Base-by-base conservation (phyloP, 176 grass and related monocot genomes). In the Oryza coarctata region DNA sequence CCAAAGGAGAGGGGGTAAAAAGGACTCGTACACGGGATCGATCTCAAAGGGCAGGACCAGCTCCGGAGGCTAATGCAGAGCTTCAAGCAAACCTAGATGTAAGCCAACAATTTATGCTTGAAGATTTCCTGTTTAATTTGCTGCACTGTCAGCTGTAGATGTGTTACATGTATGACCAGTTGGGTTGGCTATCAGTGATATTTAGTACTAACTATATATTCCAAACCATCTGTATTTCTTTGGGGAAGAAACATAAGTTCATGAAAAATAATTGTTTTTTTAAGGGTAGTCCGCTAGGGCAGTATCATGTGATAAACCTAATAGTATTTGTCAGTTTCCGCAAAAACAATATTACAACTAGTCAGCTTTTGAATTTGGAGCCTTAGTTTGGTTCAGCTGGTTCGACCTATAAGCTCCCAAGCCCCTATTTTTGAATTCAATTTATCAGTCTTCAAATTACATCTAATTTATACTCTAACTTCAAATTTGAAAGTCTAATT, bases 31-130 rank as follows among this genome's bases (percentile, higher is more conserved):
- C 57, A 7, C 33, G 66, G 26, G 87, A 89, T 81, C 65, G 65
- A 72, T 80, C 87, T 44, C 83, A 80, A 20, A 71, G 78, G 78
- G 39, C 82, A 71, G 87, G 63, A 70, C 87, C 83, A 33, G 83
- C 74, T 33, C 83, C 83, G 45, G 82, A 82, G 68, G 87, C 87
- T 73, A 89, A 86, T 45, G 87, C 83, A 77, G 87, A 89, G 78
- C 67, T 89, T 58, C 87, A 86, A 72, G 41, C 78, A 60, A 89
- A 89, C 61, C 47, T 89, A 40, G 87, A 89, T 35, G 87, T 89
- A 86, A 85, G 83, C 72, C 44, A 66, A 14, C 45, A 85, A 9
- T 68, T 61, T 79, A 74, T 68, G 45, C 33, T 23, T 30, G 38
- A 57, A 70, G 50, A 65, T 49, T 11, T 26, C 34, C 22, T 78